Evolutionary conservation across 73 alveolate genomes (phyloP).

Genomic region (Symbiodinium pilosum): DNA sequence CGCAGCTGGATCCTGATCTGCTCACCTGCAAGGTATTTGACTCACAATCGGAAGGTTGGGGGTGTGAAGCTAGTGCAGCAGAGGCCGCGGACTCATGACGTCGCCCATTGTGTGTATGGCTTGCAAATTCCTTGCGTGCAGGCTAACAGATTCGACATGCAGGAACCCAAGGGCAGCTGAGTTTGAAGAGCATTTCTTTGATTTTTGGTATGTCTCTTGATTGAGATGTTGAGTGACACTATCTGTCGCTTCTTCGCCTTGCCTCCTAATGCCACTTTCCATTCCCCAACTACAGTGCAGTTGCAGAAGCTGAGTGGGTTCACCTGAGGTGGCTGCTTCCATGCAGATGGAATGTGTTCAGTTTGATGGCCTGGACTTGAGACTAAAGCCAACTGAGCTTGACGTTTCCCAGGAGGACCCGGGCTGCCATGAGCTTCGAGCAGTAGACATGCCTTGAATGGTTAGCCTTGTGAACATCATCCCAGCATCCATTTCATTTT

Average conservation of each 20-base stretch:
- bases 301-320: no score
- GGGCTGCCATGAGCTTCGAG: no score
- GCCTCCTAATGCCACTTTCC: no score
- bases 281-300: no score
- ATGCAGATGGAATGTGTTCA: background rate
- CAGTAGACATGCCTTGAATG: no score
- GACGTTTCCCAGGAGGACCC: slow-evolving; percentile 46
- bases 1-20: background rate
- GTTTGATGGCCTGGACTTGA: slow-evolving; percentile 41
- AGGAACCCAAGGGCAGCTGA: background rate
- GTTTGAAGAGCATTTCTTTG: no score
- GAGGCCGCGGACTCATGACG: background rate
- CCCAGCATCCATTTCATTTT: no score
- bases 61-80: slow-evolving; percentile 65
- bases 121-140: background rate
- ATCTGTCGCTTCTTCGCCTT: no score
- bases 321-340: slow-evolving; percentile 24
- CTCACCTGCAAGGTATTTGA: slow-evolving; percentile 23
- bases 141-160: background rate
- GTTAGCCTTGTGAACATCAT: no score
- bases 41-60: slow-evolving; percentile 75
- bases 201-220: background rate
- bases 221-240: no score
- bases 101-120: no score
- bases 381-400: slow-evolving; percentile 70